phyloP scores from a whole-genome alignment of 2,329 filamentous ascomycete genomes.

The Aspergillus sp. region DNA sequence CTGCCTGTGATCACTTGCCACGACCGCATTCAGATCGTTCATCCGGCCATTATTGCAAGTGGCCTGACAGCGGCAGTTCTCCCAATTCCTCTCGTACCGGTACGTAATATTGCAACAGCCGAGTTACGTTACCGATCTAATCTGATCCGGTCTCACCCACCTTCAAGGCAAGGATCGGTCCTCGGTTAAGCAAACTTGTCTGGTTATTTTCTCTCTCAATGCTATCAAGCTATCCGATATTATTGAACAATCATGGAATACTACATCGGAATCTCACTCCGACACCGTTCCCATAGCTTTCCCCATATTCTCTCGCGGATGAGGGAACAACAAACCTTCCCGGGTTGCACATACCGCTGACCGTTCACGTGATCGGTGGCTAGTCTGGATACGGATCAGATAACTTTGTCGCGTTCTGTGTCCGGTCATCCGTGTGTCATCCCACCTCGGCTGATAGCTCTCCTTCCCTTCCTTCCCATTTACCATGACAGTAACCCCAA shows the following conservation, averaged over 20 bases:
- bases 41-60: constrained; percentile 7
- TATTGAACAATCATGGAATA: no score
- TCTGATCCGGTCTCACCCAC: constrained; percentile 25
- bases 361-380: background rate
- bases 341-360: background rate
- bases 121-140: constrained; percentile 27
- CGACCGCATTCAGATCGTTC: constrained; percentile 4
- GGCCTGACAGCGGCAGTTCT: constrained; percentile 12
- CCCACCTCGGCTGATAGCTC: constrained; percentile 5
- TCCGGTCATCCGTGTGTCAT: constrained; percentile 15
- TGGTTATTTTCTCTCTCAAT: background rate
- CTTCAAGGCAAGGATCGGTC: constrained; percentile 1
- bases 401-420: constrained; percentile 15
- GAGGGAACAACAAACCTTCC: background rate
- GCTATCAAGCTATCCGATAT: background rate
- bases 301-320: background rate
- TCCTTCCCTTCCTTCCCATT: background rate
- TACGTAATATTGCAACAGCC: constrained; percentile 13
- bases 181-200: constrained; percentile 6
- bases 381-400: constrained; percentile 23
- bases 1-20: background rate
- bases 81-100: constrained; percentile 2
- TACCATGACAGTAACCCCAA: background rate
- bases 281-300: background rate
- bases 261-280: background rate